Evolutionary conservation across 108 stramenopile species (phyloP), one percentile per base, ranked within the genome.

Genomic region (Epithemia pelagica): DNA sequence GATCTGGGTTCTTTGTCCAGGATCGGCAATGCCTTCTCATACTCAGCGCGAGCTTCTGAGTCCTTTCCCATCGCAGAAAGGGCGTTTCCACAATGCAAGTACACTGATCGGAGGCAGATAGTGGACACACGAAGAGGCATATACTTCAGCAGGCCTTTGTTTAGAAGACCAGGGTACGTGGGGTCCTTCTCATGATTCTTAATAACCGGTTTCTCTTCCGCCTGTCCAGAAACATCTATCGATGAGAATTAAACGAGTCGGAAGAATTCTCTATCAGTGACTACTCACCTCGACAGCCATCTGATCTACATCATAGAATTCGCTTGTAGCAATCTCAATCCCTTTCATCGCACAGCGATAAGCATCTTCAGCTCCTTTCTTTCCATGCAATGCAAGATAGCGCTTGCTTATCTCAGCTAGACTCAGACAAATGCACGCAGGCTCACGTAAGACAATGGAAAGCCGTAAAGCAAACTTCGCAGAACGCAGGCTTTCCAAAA

Each of bases 381-480:
- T 90, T 52, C 89, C 90, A 33, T 73, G 71, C 52, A 71, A 74
- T 21, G 82, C 79, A 54, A 95, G 66, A 32, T 78, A 82, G 54
- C 94, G 86, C 74, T 95, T 95, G 66, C 90, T 89, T 46, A 95
- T 83, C 79, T 95, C 94, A 8, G 87, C 81, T 32, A 95, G 71
- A 80, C 87, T 84, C 51, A 95, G 69, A 78, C 83, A 83, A 8
- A 87, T 81, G 69, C 94, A 95, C 2, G 90, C 90, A 28, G 89
- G 84, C 70, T 95, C 94, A 59, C 89, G 80, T 61, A 95, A 67
- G 33, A 92, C 60, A 54, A 87, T 67, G 74, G 82, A 82, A 55
- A 95, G 71, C 64, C 86, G 72, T 46, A 95, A 69, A 2, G 89
- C 88, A 51, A 78, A 83, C 37, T 76, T 74, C 1, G 94, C 89